A percentile compares a stretch with the other conserved stretches of the same genome.
Evolutionary conservation across 352 stramenopile genomes (phyloP).

Genomic region (Albugo laibachii): DNA sequence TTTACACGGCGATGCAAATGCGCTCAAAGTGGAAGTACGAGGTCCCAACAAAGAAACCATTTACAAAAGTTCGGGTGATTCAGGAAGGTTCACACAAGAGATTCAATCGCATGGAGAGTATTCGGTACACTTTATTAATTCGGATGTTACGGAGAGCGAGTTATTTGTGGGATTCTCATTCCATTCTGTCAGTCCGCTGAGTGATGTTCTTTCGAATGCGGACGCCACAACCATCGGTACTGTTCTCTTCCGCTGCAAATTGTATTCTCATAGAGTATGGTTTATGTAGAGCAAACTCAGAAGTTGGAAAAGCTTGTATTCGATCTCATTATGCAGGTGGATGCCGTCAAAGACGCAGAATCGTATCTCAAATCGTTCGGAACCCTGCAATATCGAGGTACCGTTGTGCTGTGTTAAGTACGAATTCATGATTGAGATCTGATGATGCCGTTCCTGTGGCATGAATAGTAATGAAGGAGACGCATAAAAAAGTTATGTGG

Average conservation of each 20-base stretch:
- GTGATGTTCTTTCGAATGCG: constrained; percentile 76
- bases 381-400: constrained; percentile 55
- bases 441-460: background rate
- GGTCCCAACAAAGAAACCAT: constrained; percentile 33
- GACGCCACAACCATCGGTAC: constrained; percentile 77
- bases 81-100: constrained; percentile 27
- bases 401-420: no score
- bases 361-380: constrained; percentile 76
- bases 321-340: constrained; percentile 63
- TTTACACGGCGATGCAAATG: constrained; percentile 42
- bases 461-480: constrained; percentile 56
- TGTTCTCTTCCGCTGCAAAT: background rate
- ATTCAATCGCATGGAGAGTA: constrained; percentile 34
- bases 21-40: constrained; percentile 39
- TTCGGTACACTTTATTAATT: constrained; percentile 63
- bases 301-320: constrained; percentile 76
- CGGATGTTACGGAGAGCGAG: constrained; percentile 27
- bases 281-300: constrained; percentile 51
- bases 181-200: constrained; percentile 60
- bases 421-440: background rate
- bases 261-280: background rate
- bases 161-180: constrained; percentile 74
- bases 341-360: constrained; percentile 77
- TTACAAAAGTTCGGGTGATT: constrained; percentile 29
- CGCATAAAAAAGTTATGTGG: constrained; percentile 62